Percentiles rank a stretch among this genome's conserved stretches.
These are phyloP conservation scores for Solanum chiquidenum DNA, from an alignment of 257 asterid genomes.

Conservation along the genomic window DNA sequence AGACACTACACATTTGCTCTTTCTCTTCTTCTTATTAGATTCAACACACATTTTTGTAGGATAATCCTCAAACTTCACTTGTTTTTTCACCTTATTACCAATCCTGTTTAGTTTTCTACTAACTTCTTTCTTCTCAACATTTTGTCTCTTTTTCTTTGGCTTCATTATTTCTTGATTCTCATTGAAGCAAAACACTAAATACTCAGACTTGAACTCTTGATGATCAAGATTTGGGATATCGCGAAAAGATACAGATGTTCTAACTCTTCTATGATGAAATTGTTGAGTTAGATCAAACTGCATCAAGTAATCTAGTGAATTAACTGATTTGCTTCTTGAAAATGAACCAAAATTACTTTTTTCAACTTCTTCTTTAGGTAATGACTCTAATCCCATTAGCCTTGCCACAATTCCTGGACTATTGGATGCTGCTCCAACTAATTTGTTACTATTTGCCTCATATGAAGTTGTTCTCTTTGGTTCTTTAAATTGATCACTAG, in stretches of 20 bases:
- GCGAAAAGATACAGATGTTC: slow-evolving; percentile 39
- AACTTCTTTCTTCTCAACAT: background rate
- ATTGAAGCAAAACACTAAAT: background rate
- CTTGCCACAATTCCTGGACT: slow-evolving; percentile 53
- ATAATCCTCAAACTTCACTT: slow-evolving; percentile 1
- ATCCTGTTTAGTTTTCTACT: background rate
- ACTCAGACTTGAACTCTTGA: background rate
- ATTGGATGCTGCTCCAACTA: background rate
- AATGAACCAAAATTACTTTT: slow-evolving; percentile 26
- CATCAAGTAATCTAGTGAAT: slow-evolving; percentile 35
- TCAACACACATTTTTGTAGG: slow-evolving; percentile 4
- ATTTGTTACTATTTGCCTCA: background rate
- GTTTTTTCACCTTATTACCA: slow-evolving; percentile 19
- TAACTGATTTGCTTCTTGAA: slow-evolving; percentile 44
- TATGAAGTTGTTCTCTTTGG: background rate
- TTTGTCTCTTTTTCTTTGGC: background rate
- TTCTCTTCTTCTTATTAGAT: slow-evolving; percentile 8
- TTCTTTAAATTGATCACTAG: slow-evolving; percentile 24
- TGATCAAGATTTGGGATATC: slow-evolving; percentile 4
- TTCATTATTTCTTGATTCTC: background rate
- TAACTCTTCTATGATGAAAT: slow-evolving; percentile 34
- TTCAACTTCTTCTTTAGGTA: slow-evolving; percentile 14
- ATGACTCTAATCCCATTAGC: slow-evolving; percentile 53
- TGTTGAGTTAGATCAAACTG: slow-evolving; percentile 15
- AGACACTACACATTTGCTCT: slow-evolving; percentile 1